phyloP scores from a whole-genome alignment of 306 rosid genomes.

The Pueraria montana region DNA sequence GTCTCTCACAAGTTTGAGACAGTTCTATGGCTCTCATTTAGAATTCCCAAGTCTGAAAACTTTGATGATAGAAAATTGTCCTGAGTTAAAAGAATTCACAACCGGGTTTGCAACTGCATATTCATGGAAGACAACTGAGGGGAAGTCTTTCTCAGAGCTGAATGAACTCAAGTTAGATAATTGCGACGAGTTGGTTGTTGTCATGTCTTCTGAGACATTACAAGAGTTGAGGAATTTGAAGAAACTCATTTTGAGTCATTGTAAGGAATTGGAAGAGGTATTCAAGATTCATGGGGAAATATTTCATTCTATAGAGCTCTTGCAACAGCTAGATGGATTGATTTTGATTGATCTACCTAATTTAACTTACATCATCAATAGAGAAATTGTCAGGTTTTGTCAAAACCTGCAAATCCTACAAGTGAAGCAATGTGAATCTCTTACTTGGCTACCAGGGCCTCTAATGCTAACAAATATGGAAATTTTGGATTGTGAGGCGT shows the following conservation, averaged over 20 bases:
- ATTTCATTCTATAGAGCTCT: neutral
- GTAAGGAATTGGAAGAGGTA: too few species aligned
- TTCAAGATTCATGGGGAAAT: too few species aligned
- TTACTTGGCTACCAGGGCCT: neutral
- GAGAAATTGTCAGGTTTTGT: neutral
- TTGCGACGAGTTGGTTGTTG: conserved; percentile 2
- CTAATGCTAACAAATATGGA: neutral
- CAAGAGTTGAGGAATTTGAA: conserved; percentile 23
- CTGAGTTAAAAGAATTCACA: too few species aligned
- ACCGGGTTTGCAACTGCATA: accelerated
- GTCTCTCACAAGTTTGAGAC: neutral
- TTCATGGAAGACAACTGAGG: accelerated
- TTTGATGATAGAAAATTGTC: too few species aligned
- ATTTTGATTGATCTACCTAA: neutral
- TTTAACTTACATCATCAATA: neutral
- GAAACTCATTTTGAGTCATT: neutral
- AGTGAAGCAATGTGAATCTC: neutral
- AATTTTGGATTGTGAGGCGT: neutral
- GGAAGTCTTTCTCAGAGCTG: neutral
- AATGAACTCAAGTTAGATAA: conserved; percentile 7
- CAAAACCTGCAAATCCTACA: neutral
- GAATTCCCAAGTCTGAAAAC: neutral
- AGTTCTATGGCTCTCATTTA: accelerated
- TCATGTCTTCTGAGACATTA: conserved; percentile 24
- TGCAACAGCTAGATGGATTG: neutral